Evolutionary conservation across 1,139 yeast species (phyloP), one percentile per base, ranked within the genome.

Genomic region (Hemisphaericaspora xylofermentans): DNA sequence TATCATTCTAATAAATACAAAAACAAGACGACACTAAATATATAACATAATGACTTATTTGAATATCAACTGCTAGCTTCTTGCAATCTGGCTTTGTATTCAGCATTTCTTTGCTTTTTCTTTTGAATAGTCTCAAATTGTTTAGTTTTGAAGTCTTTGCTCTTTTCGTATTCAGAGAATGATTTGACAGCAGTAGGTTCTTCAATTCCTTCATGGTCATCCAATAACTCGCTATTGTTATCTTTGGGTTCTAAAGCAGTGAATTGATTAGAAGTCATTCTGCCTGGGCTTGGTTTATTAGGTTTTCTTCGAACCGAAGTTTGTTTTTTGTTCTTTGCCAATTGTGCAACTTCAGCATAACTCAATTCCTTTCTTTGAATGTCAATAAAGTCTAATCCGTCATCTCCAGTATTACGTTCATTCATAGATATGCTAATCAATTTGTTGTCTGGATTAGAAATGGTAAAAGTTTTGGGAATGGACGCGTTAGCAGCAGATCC

Each of bases 301-400:
- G 27, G 9, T 27, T 34, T 39, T 14, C 13, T n/a, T 24, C 25
- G 19, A 17, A 31, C 9, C 12, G 37, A 17, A 10, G 36, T 31
- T 40, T 47, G 48, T 17, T 36, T 39, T 26, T 48, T 42, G 41
- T 54, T 43, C 41, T 51, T 49, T 28, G 63, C 57, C 47, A 69
- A 47, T 19, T 60, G 54, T 12, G 77, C 76, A 27, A 63, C 77
- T 48, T 72, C 76, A 13, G 78, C 77, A 44, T 71, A 72, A 21
- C 72, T 63, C 50, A 71, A 60, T 43, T 63, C 63, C 40, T 62
- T 60, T 45, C 53, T 57, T 42, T 62, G 61, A 41, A 72, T 68
- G 36, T 67, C 72, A 28, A 71, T 63, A 43, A 70, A 67, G 35
- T 64, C 68, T 35, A 62, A 68, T 33, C 50, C 58, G 35, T 58